phyloP scores from a whole-genome alignment of 441 rosid genomes.

The Bruguiera hainesii region DNA sequence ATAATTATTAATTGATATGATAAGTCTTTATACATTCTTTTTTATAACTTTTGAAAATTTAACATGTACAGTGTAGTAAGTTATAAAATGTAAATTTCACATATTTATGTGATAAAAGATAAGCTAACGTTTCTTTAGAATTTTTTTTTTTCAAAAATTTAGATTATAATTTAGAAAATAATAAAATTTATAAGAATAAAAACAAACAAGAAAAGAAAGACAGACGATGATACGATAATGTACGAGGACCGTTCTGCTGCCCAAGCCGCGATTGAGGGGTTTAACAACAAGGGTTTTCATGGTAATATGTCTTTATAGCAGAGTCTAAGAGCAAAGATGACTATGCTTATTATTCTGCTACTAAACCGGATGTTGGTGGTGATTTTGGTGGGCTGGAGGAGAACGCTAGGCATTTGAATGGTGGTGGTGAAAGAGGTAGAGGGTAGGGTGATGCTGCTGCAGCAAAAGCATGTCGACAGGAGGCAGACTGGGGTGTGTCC shows the following conservation, averaged over 20 bases:
- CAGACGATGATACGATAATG: conserved; percentile 89
- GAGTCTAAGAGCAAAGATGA: conserved; percentile 66
- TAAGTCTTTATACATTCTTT: too few species aligned
- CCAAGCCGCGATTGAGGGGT: conserved; percentile 91
- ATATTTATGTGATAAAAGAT: too few species aligned
- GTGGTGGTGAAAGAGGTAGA: conserved; percentile 60
- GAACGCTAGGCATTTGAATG: conserved; percentile 39
- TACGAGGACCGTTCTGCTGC: conserved; percentile 98
- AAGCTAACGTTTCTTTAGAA: too few species aligned
- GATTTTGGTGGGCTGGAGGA: conserved; percentile 52
- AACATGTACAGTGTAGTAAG: too few species aligned
- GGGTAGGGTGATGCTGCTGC: conserved; percentile 59
- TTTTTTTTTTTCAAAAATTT: too few species aligned
- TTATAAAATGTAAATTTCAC: too few species aligned
- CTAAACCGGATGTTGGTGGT: conserved; percentile 30
- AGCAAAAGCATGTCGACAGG: conserved; percentile 85
- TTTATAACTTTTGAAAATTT: too few species aligned
- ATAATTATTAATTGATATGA: too few species aligned
- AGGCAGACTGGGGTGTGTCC: conserved; percentile 97
- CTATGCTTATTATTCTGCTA: conserved; percentile 21
- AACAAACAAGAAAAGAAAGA: conserved; percentile 72
- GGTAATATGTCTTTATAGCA: conserved; percentile 74
- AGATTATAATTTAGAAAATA: too few species aligned
- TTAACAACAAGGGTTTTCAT: conserved; percentile 85
- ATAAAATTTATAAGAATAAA: conserved; percentile 81